These are phyloP conservation scores for Saccharomyces hybrid DNA, from an alignment of 1,139 yeast genomes.

Conservation along the genomic window DNA sequence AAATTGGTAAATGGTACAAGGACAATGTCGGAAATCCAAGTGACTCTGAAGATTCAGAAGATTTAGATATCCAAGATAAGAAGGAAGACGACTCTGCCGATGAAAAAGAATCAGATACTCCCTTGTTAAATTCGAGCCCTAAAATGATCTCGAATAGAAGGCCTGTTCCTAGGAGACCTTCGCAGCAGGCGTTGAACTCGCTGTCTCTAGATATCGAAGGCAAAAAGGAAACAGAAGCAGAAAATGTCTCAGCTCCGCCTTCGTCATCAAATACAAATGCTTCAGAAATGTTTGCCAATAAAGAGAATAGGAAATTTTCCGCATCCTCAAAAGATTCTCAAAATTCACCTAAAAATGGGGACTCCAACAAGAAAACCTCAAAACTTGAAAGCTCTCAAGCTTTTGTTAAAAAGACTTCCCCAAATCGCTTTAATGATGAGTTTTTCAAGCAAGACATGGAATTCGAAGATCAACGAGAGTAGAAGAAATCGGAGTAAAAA, in stretches of 20 bases:
- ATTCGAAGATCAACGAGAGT: neutral
- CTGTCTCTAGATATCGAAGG: neutral
- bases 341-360: neutral
- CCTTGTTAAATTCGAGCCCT: slow-evolving; percentile 7
- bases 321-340: neutral
- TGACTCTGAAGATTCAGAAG: slow-evolving; percentile 8
- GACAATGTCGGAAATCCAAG: slow-evolving; percentile 33
- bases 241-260: neutral
- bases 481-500: neutral
- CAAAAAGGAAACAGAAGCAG: neutral
- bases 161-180: slow-evolving; percentile 17
- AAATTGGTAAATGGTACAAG: slow-evolving; percentile 65
- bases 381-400: slow-evolving; percentile 5
- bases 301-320: slow-evolving; percentile 10
- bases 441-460: slow-evolving; percentile 4
- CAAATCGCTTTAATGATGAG: slow-evolving; percentile 6
- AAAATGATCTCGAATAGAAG: slow-evolving; percentile 29
- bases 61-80: slow-evolving; percentile 4
- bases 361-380: neutral
- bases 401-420: slow-evolving; percentile 8
- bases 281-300: slow-evolving; percentile 28
- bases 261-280: slow-evolving; percentile 19
- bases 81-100: slow-evolving; percentile 2
- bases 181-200: neutral
- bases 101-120: neutral